These are phyloP conservation scores for Stachybotrys echinatus DNA, from an alignment of 2,329 filamentous ascomycete species.

Conservation along the genomic window DNA sequence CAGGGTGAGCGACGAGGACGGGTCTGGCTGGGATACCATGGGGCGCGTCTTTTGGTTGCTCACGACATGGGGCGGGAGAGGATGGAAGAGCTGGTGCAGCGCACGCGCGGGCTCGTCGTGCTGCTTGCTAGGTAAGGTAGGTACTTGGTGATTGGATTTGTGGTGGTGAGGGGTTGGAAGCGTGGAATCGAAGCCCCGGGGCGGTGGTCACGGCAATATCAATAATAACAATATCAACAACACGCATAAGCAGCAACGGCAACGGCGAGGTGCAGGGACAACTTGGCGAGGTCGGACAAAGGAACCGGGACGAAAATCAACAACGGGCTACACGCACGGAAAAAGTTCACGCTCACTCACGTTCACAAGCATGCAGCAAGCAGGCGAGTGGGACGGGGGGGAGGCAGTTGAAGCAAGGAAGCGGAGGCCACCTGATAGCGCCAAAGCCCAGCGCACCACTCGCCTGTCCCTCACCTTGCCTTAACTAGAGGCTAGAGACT, in stretches of 20 bases:
- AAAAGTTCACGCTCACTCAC: neutral
- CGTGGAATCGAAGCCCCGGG: no score
- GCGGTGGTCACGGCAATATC: no score
- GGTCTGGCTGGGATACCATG: slow-evolving; percentile 62
- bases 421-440: neutral
- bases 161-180: neutral
- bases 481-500: neutral
- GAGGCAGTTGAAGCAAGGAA: no score
- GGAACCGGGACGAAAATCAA: neutral
- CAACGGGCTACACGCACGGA: neutral
- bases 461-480: no score
- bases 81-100: neutral
- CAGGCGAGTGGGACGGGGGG: neutral
- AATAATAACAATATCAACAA: no score
- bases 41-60: slow-evolving; percentile 12
- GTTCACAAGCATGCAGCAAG: neutral
- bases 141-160: no score
- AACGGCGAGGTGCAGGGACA: no score
- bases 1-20: slow-evolving; percentile 47
- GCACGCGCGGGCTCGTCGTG: neutral
- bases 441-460: no score
- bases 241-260: no score
- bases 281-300: no score
- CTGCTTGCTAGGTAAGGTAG: neutral
- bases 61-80: neutral